Conservation (phyloP, 169 alveolate genomes). For the Eimeria falciformis region DNA sequence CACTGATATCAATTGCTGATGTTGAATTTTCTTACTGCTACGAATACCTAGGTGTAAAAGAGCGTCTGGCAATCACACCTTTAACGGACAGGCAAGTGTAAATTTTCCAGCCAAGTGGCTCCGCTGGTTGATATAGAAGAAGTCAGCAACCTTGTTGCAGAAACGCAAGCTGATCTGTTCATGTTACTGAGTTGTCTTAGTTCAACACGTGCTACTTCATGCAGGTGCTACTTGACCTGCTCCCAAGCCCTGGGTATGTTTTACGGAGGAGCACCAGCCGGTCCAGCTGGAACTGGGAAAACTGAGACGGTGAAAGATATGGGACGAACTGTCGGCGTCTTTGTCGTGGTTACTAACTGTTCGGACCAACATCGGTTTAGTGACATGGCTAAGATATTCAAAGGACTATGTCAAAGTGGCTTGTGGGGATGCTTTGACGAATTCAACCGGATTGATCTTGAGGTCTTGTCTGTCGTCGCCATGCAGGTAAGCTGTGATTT, state of each 20-base stretch:
- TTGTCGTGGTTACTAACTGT: conserved; percentile 97
- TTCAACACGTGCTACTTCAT: too few relatives aligned
- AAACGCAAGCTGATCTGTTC: too few relatives aligned
- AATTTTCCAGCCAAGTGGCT: too few relatives aligned
- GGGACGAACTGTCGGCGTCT: conserved; percentile 96
- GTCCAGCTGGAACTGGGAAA: conserved; percentile 99
- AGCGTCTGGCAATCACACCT: conserved; percentile 96
- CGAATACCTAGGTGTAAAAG: conserved; percentile 96
- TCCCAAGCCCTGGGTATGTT: conserved; percentile 95
- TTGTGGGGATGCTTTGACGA: conserved; percentile 97
- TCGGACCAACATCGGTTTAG: conserved; percentile 95
- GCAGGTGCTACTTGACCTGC: conserved; percentile 78
- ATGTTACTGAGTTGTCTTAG: too few relatives aligned
- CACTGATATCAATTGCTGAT: conserved; percentile 93
- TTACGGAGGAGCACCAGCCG: conserved; percentile 98
- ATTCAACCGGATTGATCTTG: conserved; percentile 95
- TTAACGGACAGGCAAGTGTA: conserved; percentile 93
- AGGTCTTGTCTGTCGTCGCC: conserved; percentile 96
- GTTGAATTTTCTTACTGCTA: conserved; percentile 95
- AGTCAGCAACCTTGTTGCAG: too few relatives aligned
- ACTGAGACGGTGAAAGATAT: conserved; percentile 97
- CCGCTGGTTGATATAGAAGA: too few relatives aligned
- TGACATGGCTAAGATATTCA: conserved; percentile 97
- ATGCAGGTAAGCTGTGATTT: conserved; percentile 84
- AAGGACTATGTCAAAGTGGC: conserved; percentile 93